Conservation (phyloP, 78 protist species). For the Dictyostelium firmibasis region DNA sequence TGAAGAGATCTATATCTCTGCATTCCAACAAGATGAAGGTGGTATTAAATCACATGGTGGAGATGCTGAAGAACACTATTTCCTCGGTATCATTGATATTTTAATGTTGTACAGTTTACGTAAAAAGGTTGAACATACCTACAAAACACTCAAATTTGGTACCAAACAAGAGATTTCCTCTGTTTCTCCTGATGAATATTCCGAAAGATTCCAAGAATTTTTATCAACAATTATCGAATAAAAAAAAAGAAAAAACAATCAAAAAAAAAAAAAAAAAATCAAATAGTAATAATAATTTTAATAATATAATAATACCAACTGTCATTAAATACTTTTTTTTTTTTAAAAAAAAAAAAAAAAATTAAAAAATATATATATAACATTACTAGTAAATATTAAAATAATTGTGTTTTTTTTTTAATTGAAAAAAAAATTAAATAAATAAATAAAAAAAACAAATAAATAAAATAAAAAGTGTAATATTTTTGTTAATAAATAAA, state of each 20-base stretch:
- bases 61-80: conserved; percentile 69
- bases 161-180: conserved; percentile 75
- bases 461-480: not conserved
- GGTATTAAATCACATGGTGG: conserved; percentile 13
- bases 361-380: not conserved
- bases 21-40: conserved; percentile 75
- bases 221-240: conserved; percentile 47
- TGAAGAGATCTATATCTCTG: conserved; percentile 14
- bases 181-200: conserved; percentile 64
- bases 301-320: not conserved
- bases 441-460: not conserved
- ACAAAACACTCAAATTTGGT: conserved; percentile 79
- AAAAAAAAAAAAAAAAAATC: not conserved
- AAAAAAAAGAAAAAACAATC: not conserved
- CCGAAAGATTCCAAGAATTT: conserved; percentile 77
- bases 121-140: conserved; percentile 88
- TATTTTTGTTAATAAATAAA: not conserved
- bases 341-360: not conserved
- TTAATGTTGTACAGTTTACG: conserved; percentile 87
- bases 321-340: not conserved
- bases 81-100: conserved; percentile 91
- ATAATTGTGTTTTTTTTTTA: not conserved
- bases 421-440: not conserved
- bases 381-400: not conserved
- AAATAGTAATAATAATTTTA: not conserved